These are phyloP conservation scores for Vitis rotundifolia DNA, from an alignment of 164 flowering plant genomes.

Conservation along the genomic window DNA sequence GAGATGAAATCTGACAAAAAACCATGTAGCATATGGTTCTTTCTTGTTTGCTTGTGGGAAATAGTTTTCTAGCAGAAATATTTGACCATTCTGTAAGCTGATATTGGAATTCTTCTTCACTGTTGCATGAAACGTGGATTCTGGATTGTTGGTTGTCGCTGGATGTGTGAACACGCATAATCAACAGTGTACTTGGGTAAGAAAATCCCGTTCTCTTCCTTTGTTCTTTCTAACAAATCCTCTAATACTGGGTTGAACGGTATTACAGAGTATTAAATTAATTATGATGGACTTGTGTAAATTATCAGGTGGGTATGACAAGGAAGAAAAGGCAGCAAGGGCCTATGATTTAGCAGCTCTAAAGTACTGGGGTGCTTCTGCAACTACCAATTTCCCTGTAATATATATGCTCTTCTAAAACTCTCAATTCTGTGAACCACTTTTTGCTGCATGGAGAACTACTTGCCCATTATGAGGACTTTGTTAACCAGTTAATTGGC, in stretches of 20 bases:
- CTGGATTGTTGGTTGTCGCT: constrained; percentile 20
- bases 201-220: constrained; percentile 3
- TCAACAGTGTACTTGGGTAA: constrained; percentile 79
- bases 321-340: constrained; percentile 90
- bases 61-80: constrained; percentile 9
- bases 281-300: neutral
- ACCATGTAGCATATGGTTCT: neutral
- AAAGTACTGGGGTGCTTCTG: constrained; percentile 83
- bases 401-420: neutral
- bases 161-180: constrained; percentile 5
- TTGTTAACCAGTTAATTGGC: neutral
- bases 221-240: neutral
- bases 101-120: constrained; percentile 5
- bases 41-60: constrained; percentile 2
- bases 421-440: neutral
- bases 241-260: neutral
- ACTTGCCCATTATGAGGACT: neutral
- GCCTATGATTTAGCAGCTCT: constrained; percentile 84
- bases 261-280: neutral
- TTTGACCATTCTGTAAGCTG: constrained; percentile 18
- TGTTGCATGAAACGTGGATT: constrained; percentile 33
- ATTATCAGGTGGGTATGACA: constrained; percentile 79
- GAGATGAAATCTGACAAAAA: no score
- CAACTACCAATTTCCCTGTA: constrained; percentile 89
- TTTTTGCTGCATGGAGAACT: constrained; percentile 5